Evolutionary conservation across 106 monocot species (phyloP), one percentile per base, ranked within the genome.

Genomic region (Triglochin maritima): DNA sequence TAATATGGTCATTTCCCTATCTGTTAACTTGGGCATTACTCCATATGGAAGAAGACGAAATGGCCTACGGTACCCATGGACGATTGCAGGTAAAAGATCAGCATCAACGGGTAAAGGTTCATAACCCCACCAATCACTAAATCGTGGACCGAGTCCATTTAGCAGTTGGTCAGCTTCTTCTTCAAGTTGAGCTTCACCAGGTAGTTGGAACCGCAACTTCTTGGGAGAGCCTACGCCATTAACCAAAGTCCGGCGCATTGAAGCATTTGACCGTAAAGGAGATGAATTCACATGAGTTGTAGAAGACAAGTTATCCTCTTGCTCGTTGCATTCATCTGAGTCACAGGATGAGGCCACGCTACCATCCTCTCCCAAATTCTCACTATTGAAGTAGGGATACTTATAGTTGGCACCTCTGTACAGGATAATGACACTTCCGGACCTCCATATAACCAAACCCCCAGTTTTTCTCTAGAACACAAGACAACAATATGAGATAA

Each of bases 31-130:
- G 0, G 85, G 85, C 50, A 79, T 84, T 51, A 98, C 65, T 5
- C 98, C 98, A 84, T 79, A 98, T 41, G 92, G 92, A 73, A 98
- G 86, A 70, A 98, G 81, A 5, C 98, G 88, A 42, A 92, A 98
- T 56, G 98, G 92, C 60, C 81, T 91, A 4, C 92, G 69, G 44
- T 74, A 92, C 50, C 91, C 84, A 65, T 78, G 79, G 82, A 98
- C 84, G 72, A 81, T 63, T 52, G 86, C 72, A 62, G 98, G 88
- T 70, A 98, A 79, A 17, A 92, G 66, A 86, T 98, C 92, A 80
- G 83, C 98, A 82, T 98, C 92, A 63, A 98, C 68, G 41, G 98
- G 98, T 60, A 80, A 62, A 63, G 98, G 98, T 8, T 82, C 82
- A 63, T 57, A 80, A n/a, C 88, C 98, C 92, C 92, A 98, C 98